A percentile compares a stretch with the other conserved stretches of the same genome.
phyloP scores from a whole-genome alignment of 2,329 filamentous ascomycete species.

The Beauveria rudraprayagi region DNA sequence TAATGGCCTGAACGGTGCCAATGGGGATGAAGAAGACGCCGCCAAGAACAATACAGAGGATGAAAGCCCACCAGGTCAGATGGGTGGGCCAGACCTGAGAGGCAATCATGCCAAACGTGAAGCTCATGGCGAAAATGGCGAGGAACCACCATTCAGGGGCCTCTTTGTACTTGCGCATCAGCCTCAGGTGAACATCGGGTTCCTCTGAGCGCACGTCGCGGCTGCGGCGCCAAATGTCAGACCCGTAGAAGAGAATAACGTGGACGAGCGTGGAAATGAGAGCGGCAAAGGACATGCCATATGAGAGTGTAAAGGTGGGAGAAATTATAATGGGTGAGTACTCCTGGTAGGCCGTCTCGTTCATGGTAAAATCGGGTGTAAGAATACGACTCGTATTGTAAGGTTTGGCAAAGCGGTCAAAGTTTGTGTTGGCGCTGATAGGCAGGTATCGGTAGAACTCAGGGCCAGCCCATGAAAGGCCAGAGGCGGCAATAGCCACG shows the following conservation, averaged over 20 bases:
- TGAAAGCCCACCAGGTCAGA: slow-evolving; percentile 35
- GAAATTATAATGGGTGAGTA: slow-evolving; percentile 50
- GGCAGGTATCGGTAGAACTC: slow-evolving; percentile 50
- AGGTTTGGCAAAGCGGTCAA: slow-evolving; percentile 48
- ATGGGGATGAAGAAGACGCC: slow-evolving; percentile 34
- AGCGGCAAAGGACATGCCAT: slow-evolving; percentile 50
- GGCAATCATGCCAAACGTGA: slow-evolving; percentile 38
- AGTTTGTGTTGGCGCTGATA: slow-evolving; percentile 43
- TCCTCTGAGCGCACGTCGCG: slow-evolving; percentile 30
- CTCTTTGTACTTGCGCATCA: slow-evolving; percentile 27
- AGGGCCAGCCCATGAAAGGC: slow-evolving; percentile 41
- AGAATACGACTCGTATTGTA: slow-evolving; percentile 53
- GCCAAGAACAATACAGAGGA: slow-evolving; percentile 33
- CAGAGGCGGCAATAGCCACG: slow-evolving; percentile 42
- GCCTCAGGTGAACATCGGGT: slow-evolving; percentile 41
- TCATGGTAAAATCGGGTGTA: slow-evolving; percentile 40
- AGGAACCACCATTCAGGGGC: slow-evolving; percentile 47
- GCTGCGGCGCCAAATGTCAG: slow-evolving; percentile 33
- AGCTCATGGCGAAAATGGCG: slow-evolving; percentile 36
- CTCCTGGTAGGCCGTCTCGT: slow-evolving; percentile 45
- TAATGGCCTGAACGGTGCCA: slow-evolving; percentile 39
- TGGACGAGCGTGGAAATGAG: slow-evolving; percentile 46
- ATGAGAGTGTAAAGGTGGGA: slow-evolving; percentile 46
- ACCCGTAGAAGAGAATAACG: slow-evolving; percentile 42
- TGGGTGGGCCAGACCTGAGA: slow-evolving; percentile 30